Percentiles rank a stretch among this genome's conserved stretches.
Evolutionary conservation across 2,329 filamentous ascomycete genomes (phyloP).

Genomic region (Fusarium chaquense): DNA sequence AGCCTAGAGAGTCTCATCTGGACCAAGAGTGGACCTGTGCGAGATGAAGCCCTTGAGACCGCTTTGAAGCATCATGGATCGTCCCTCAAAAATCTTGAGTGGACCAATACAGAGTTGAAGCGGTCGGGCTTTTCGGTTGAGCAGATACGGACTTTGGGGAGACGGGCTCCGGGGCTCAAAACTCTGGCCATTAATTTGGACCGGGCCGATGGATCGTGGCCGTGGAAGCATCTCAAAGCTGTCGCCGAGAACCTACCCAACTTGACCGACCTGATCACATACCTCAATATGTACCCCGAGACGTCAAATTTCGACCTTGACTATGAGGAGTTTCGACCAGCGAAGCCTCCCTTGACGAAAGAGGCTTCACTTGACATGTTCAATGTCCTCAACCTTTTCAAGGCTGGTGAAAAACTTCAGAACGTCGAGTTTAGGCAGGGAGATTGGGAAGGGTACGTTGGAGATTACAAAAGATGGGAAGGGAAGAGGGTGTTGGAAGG

Average conservation of each 20-base stretch:
- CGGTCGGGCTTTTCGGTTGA: not conserved
- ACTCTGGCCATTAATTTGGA: conserved; percentile 16
- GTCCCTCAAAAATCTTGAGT: conserved; percentile 8
- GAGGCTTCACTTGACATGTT: not conserved
- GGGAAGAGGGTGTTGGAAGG: too few relatives aligned
- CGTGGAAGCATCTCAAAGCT: not conserved
- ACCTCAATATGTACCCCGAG: conserved; percentile 2
- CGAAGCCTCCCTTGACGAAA: not conserved
- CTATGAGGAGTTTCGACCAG: fast-evolving
- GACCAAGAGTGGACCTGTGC: not conserved
- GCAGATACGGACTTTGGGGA: conserved; percentile 3
- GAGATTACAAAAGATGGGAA: fast-evolving
- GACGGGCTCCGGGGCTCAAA: conserved; percentile 4
- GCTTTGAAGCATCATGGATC: conserved; percentile 19
- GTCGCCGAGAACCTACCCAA: conserved; percentile 6
- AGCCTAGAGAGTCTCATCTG: conserved; percentile 1
- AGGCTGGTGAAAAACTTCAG: not conserved
- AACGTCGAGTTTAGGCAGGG: not conserved
- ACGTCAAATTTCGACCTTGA: fast-evolving
- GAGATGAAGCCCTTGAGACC: not conserved
- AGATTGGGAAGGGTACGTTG: not conserved
- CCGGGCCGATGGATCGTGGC: not conserved
- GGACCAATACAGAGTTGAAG: conserved; percentile 15
- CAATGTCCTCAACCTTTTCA: not conserved
- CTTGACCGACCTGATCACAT: not conserved